Percentiles rank a stretch among this genome's conserved stretches.
These are phyloP conservation scores for Mycena vitilis DNA, from an alignment of 768 basidiomycete genomes.

Conservation along the genomic window DNA sequence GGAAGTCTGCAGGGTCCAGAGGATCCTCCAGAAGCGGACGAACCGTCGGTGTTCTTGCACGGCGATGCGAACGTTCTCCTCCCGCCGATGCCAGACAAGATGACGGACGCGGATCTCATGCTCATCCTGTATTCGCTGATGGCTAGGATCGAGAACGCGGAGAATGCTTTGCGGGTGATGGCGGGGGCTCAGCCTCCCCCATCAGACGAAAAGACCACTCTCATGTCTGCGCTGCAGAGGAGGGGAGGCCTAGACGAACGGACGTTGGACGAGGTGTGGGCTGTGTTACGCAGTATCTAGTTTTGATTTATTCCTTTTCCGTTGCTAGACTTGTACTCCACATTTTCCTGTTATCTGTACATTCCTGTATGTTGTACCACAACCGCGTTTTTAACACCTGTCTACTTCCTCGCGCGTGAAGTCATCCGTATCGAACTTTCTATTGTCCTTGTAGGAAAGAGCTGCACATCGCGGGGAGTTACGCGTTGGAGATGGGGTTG, in stretches of 20 bases:
- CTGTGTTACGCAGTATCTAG: slow-evolving; percentile 46
- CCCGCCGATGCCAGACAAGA: slow-evolving; percentile 75
- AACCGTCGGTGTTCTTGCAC: slow-evolving; percentile 50
- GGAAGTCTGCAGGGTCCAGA: slow-evolving; percentile 49
- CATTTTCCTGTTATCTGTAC: slow-evolving; percentile 15
- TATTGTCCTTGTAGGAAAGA: too few relatives aligned
- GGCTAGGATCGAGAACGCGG: slow-evolving; percentile 80
- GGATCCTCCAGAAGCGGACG: slow-evolving; percentile 19
- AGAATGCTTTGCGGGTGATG: slow-evolving; percentile 50
- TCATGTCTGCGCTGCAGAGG: slow-evolving; percentile 48
- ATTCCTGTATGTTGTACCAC: slow-evolving; percentile 32
- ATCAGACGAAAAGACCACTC: slow-evolving; percentile 40
- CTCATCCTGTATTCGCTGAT: slow-evolving; percentile 81
- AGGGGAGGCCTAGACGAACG: slow-evolving; percentile 58
- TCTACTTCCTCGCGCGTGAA: too few relatives aligned
- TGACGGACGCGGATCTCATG: slow-evolving; percentile 79
- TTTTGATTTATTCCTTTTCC: slow-evolving; percentile 32
- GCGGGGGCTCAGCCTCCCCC: slow-evolving; percentile 35
- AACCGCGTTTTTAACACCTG: not conserved
- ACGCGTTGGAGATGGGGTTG: too few relatives aligned
- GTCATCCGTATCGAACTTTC: too few relatives aligned
- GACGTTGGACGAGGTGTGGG: slow-evolving; percentile 58
- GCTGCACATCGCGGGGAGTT: too few relatives aligned
- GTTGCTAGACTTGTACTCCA: slow-evolving; percentile 26
- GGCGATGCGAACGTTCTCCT: slow-evolving; percentile 59